A percentile compares a stretch with the other conserved stretches of the same genome.
Evolutionary conservation across 192 early-diverging fungal genomes (phyloP).

Genomic region (Umbelopsis sp.): DNA sequence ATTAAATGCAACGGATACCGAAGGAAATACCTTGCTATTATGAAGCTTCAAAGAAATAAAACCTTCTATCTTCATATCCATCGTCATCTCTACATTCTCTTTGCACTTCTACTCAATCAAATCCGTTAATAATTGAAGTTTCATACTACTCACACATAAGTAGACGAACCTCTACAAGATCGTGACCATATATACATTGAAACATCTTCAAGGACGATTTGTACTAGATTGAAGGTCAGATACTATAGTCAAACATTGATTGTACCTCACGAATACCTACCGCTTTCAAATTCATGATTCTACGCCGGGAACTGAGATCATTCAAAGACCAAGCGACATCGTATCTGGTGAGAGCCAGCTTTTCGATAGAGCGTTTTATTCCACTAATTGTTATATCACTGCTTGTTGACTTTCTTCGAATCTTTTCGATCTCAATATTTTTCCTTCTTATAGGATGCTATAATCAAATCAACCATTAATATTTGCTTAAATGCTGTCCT

Average conservation of each 20-base stretch:
- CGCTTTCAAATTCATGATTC: background rate
- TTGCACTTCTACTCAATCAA: background rate
- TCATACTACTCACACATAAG: background rate
- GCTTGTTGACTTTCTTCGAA: background rate
- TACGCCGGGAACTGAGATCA: background rate
- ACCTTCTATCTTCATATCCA: slow-evolving; percentile 32
- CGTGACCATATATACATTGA: slow-evolving; percentile 53
- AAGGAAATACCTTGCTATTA: slow-evolving; percentile 36
- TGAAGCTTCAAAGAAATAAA: slow-evolving; percentile 41
- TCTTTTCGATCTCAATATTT: background rate
- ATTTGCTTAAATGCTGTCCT: background rate
- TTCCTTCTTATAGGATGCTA: slow-evolving; percentile 65
- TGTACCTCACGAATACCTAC: background rate
- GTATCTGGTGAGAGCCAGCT: background rate
- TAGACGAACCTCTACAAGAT: slow-evolving; percentile 39
- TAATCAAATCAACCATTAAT: background rate
- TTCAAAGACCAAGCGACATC: slow-evolving; percentile 2
- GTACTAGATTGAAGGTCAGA: background rate
- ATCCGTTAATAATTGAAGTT: background rate
- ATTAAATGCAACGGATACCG: too few relatives aligned
- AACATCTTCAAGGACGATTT: slow-evolving; percentile 33
- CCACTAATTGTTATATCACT: background rate
- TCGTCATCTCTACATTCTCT: slow-evolving; percentile 1
- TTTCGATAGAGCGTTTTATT: slow-evolving; percentile 6
- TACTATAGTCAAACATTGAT: background rate